Base-by-base conservation (phyloP, 495 filamentous ascomycete genomes). In the Neurospora discreta region DNA sequence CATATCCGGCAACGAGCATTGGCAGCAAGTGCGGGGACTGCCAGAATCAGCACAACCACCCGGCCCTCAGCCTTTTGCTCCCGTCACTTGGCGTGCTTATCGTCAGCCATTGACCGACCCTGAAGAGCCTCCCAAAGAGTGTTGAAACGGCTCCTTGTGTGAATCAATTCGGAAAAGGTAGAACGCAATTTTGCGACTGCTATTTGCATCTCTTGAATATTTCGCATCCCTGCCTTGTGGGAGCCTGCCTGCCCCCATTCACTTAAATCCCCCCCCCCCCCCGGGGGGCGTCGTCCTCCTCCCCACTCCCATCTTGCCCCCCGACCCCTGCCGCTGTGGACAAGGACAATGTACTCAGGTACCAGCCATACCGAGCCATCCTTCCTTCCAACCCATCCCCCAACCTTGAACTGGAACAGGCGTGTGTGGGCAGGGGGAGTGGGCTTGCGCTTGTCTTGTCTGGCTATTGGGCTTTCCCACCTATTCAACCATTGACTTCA, bases 401-500 rank as follows among this genome's bases (percentile, higher is more conserved):
- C 69, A 44, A 70, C 69, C 39, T 43, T 33, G 41, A 60, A 26
- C 69, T 33, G 42, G 30, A 36, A 39, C 65, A 72, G 60, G 30
- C 16, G 71, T n/a, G 71, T n/a, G 52, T 65, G 52, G 52, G 23
- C 26, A 60, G 15, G 23, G 11, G 52, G 52, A 33, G 52, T 60
- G 52, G 52, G 52, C 52, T 60, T 65, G 52, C 52, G 52, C 26
- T 65, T 65, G 52, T 30, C 26, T 11, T 36, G 52, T 60, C 52
- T 60, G 52, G 46, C 46, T 60, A 60, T 68, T 43, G 71, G 52
- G 71, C 68, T 60, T 52, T 42, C 41, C 60, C 44, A n/a, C n/a
- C n/a, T n/a, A 60, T 69, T 71, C 70, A 42, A 74, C 69, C 74
- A 68, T 75, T 77, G 77, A 78, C 77, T 78, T 77, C 76, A 77